Conservation (phyloP, 805 yeast species). For the Allodekkera sacchari region DNA sequence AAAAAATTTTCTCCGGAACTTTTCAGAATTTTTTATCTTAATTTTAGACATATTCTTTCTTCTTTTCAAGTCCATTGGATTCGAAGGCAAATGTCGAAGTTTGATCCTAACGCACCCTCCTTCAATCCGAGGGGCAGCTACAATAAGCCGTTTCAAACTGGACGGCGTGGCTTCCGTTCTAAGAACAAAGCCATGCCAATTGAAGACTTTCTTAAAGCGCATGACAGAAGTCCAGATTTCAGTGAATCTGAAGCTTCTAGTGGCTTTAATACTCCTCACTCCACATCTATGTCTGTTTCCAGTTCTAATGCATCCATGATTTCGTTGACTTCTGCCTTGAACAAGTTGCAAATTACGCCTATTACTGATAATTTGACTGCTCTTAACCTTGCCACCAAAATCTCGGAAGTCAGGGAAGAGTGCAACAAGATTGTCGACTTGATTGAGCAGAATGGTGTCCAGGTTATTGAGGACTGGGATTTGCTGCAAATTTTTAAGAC, state of each 20-base stretch:
- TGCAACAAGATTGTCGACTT: conserved; percentile 45
- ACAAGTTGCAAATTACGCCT: conserved; percentile 58
- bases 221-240: not conserved
- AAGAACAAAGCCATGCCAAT: conserved; percentile 27
- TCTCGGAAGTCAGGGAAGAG: conserved; percentile 48
- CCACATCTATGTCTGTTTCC: conserved; percentile 23
- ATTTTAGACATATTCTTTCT: too few relatives aligned
- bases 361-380: conserved; percentile 47
- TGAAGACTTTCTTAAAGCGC: conserved; percentile 35
- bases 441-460: conserved; percentile 37
- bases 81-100: conserved; percentile 26
- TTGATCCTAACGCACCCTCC: conserved; percentile 27
- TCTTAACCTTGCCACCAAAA: conserved; percentile 41
- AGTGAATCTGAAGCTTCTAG: conserved; percentile 3
- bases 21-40: too few relatives aligned
- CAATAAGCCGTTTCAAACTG: conserved; percentile 3
- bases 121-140: conserved; percentile 23
- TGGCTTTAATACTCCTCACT: conserved; percentile 15
- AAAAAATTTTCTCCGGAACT: too few relatives aligned
- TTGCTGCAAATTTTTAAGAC: conserved; percentile 55
- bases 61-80: too few relatives aligned
- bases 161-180: conserved; percentile 11
- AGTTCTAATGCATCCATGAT: conserved; percentile 40
- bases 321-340: conserved; percentile 61
- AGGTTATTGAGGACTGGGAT: conserved; percentile 54